phyloP scores from a whole-genome alignment of 2,329 filamentous ascomycete genomes.

The Xylariaceae sp. region DNA sequence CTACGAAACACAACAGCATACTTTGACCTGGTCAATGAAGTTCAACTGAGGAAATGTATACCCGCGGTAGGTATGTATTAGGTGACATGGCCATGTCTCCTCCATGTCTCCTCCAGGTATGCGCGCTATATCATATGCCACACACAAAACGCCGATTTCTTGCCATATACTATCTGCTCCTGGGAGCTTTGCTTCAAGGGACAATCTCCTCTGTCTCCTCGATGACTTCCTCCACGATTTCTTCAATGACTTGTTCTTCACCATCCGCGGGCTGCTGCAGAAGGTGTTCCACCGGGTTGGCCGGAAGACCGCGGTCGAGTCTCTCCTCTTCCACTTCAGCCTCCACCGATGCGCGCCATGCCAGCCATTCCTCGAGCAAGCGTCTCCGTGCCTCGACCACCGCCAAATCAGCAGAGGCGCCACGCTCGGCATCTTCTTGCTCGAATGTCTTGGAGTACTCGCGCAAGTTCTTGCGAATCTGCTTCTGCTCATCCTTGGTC shows the following conservation, averaged over 20 bases:
- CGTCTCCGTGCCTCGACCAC: conserved; percentile 83
- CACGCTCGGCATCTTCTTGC: conserved; percentile 88
- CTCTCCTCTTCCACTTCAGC: conserved; percentile 69
- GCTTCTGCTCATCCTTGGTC: conserved; percentile 94
- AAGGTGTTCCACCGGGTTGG: conserved; percentile 58
- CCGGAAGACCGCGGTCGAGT: conserved; percentile 59
- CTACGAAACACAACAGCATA: neutral
- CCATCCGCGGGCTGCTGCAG: conserved; percentile 57
- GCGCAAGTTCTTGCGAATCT: conserved; percentile 94
- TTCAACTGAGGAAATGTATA: conserved; percentile 5
- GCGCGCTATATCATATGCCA: conserved; percentile 22
- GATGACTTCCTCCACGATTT: conserved; percentile 76
- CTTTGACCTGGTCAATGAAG: neutral
- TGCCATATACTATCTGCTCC: conserved; percentile 8
- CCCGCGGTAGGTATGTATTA: conserved; percentile 5
- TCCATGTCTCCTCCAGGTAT: conserved; percentile 5
- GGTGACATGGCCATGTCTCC: conserved; percentile 3
- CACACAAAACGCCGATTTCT: conserved; percentile 27
- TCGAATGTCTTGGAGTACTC: conserved; percentile 96
- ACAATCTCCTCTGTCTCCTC: conserved; percentile 80
- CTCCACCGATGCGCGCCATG: conserved; percentile 72
- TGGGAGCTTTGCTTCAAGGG: conserved; percentile 16
- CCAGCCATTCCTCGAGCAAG: conserved; percentile 81
- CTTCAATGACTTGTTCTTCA: conserved; percentile 77
- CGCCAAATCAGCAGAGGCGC: conserved; percentile 87